Conservation (phyloP, 345 rosid species). For the Pseudoturritis turrita region DNA sequence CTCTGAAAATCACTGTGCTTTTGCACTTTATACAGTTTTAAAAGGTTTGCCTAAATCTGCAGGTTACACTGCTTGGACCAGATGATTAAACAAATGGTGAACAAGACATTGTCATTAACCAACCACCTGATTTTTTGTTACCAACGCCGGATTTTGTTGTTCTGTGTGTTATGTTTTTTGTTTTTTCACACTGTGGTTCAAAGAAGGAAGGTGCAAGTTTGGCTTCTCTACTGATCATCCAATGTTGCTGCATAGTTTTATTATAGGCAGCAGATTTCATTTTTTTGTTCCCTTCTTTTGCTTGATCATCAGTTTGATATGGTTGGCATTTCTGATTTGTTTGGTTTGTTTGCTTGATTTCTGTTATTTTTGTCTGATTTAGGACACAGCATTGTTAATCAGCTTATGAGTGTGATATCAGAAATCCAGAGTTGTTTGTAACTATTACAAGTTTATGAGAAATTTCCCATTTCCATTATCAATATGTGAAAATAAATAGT, state of each 20-base stretch:
- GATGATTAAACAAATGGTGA: slow-evolving; percentile 42
- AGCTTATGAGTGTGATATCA: slow-evolving; percentile 19
- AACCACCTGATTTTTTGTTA: slow-evolving; percentile 11
- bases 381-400: slow-evolving; percentile 21
- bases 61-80: slow-evolving; percentile 84
- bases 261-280: slow-evolving; percentile 21
- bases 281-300: not conserved
- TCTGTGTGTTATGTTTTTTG: slow-evolving; percentile 26
- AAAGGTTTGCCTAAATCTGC: slow-evolving; percentile 25
- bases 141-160: slow-evolving; percentile 14
- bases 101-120: slow-evolving; percentile 12
- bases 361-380: not conserved
- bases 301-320: slow-evolving; percentile 8
- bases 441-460: slow-evolving; percentile 2
- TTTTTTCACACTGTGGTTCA: slow-evolving; percentile 9
- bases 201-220: slow-evolving; percentile 25
- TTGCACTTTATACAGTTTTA: not conserved
- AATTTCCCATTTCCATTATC: not conserved
- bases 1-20: not conserved
- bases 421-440: slow-evolving; percentile 14
- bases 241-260: slow-evolving; percentile 30
- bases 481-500: not conserved
- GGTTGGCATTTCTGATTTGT: slow-evolving; percentile 8
- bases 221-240: slow-evolving; percentile 24
- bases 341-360: slow-evolving; percentile 24